phyloP scores from a whole-genome alignment of 2,329 filamentous ascomycete genomes.

The Talaromyces sp. region DNA sequence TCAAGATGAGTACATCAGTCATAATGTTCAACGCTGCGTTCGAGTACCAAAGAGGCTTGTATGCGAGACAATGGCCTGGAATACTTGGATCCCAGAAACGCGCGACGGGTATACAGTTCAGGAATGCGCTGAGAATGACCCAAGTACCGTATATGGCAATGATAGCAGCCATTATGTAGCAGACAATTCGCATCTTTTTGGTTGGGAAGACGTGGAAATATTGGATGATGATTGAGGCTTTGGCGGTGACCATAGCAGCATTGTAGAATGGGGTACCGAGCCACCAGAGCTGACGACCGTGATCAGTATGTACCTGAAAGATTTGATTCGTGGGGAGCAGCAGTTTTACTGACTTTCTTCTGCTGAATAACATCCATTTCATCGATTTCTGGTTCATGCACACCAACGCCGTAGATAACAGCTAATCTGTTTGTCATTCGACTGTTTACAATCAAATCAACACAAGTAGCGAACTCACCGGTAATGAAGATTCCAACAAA shows the following conservation, averaged over 20 bases:
- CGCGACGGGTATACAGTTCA: conserved; percentile 36
- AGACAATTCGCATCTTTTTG: conserved; percentile 32
- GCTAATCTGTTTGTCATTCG: conserved; percentile 19
- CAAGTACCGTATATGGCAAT: conserved; percentile 35
- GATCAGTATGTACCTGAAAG: neutral
- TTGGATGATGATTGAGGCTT: conserved; percentile 49
- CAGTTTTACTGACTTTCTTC: conserved; percentile 28
- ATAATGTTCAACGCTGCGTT: conserved; percentile 45
- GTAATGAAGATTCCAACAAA: conserved; percentile 36
- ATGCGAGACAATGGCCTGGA: conserved; percentile 35
- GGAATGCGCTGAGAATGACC: conserved; percentile 35
- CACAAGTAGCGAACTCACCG: conserved; percentile 1
- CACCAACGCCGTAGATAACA: conserved; percentile 35
- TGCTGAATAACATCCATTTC: conserved; percentile 28
- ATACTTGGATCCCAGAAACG: conserved; percentile 33
- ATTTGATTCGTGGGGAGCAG: neutral
- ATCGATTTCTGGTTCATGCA: conserved; percentile 32
- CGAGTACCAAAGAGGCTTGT: conserved; percentile 43
- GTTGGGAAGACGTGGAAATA: conserved; percentile 47
- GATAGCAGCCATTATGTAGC: conserved; percentile 36
- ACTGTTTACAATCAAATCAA: neutral
- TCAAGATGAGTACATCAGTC: conserved; percentile 43
- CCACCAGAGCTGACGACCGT: conserved; percentile 32
- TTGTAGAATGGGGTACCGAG: conserved; percentile 40
- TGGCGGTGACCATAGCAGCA: conserved; percentile 39